phyloP scores from a whole-genome alignment of 2,329 filamentous ascomycete species.

The Tolypocladium capitatum region DNA sequence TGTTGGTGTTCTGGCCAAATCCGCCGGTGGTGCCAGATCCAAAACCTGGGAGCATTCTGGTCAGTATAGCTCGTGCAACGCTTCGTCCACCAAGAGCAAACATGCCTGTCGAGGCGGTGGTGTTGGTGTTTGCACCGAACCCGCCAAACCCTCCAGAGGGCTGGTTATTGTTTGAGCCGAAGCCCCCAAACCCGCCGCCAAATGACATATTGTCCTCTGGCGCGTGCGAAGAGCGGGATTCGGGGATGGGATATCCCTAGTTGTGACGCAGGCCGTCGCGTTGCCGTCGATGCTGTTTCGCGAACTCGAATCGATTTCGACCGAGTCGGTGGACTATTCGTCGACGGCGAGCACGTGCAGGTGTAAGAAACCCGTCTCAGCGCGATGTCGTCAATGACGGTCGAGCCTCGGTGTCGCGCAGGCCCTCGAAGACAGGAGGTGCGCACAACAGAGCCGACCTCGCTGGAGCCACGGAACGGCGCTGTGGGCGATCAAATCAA shows the following conservation, averaged over 20 bases:
- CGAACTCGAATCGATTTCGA: not conserved
- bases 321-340: not conserved
- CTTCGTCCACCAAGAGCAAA: slow-evolving; percentile 9
- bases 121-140: slow-evolving; percentile 33
- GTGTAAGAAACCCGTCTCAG: not conserved
- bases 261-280: not conserved
- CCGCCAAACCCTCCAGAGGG: slow-evolving; percentile 38
- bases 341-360: not conserved
- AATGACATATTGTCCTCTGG: slow-evolving; percentile 36
- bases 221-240: slow-evolving; percentile 1
- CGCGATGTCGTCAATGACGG: not conserved
- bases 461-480: not conserved
- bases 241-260: not conserved
- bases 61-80: slow-evolving; percentile 12
- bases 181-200: slow-evolving; percentile 40
- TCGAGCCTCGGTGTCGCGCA: not conserved
- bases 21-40: slow-evolving; percentile 18
- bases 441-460: not conserved
- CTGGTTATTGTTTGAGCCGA: slow-evolving; percentile 39
- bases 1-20: slow-evolving; percentile 29
- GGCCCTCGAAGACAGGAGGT: not conserved
- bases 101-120: slow-evolving; percentile 37
- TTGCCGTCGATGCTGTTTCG: not conserved
- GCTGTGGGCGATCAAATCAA: not conserved
- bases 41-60: slow-evolving; percentile 15